Base-by-base conservation (phyloP, 345 rosid species). In the Eucalyptus shirleyi region DNA sequence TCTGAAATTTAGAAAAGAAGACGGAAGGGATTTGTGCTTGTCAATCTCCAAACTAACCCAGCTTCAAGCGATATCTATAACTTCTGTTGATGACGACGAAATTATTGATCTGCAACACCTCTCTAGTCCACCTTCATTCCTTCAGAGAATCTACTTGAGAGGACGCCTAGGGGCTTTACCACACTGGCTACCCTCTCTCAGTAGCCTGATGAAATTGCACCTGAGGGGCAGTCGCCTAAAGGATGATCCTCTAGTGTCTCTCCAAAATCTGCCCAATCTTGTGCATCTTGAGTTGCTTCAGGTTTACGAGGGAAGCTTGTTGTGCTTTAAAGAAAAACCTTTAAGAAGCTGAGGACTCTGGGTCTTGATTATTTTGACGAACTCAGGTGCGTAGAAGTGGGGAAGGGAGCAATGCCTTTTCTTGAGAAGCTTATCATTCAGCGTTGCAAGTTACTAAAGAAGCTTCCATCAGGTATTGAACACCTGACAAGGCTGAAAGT, bases 241-340 rank as follows among this genome's bases (percentile, higher is more conserved):
- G 86, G 88, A 91, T 45, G 92, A 93, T 82, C 93, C 94, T n/a
- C 91, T 93, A 0, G 88, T 53, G 45, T 72, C 89, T 87, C 92
- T 93, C 81, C 92, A 90, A 87, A 80, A 53, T 30, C 89, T 93
- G 32, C 92, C 93, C 32, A 93, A 93, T 86, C 92, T 93, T 28
- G 89, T 91, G 23, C 93, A 92, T 86, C 93, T 93, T 5, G 94
- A 92, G 83, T 50, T 93, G 40, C 89, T 88, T 15, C 89, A 92
- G 56, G 92, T 90, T 50, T 91, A 88, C 60, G 62, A 83, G 26
- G 92, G 94, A 50, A 87, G 88, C 16, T 67, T 80, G 3, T 55
- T 93, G 72, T 18, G 51, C 55, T 93, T 93, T 59, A 86, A 80
- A 80, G 87, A 80, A 15, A 89, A 40, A 91, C 92, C 10, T 93